Base-by-base conservation (phyloP, 768 basidiomycete species). In the Boletus speciosus region DNA sequence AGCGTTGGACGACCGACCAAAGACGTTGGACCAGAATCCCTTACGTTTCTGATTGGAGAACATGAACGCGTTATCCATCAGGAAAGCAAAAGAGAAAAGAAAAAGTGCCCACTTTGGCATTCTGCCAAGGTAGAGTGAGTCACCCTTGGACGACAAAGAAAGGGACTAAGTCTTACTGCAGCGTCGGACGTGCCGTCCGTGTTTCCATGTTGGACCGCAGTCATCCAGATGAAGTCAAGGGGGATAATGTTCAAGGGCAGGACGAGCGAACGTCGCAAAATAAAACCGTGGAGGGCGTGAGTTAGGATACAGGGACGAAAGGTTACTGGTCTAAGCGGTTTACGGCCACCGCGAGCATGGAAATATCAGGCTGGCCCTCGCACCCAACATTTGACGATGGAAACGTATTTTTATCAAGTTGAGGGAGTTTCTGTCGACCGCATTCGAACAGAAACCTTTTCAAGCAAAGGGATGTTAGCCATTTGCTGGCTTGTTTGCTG, bases 1-100 rank as follows among this genome's bases (percentile, higher is more conserved):
- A 29, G 29, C 8, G 8, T 45, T 36, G 32, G 52, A 52, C 23
- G 60, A 58, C 23, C 27, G 34, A 21, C 47, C 23, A 15, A 50
- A 39, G 38, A 55, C 1, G 25, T 47, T 62, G 41, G 61, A 47
- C 47, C n/a, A 59, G 21, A 62, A 59, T 5, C 61, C 57, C 34
- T 59, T 62, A 52, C 53, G 61, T 21, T 59, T 62, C 61, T 62
- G 46, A 10, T 32, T 0, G 29, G 8, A 31, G 44, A 4, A 46
- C 19, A 29, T 6, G 36, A 32, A 40, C 37, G 5, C 10, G 35
- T 49, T 1, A 21, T 21, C 9, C 4, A 1, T n/a, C 8, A 14
- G 19, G 15, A 16, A 16, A 21, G 15, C 27, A 42, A 47, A 10
- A 15, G 37, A 7, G 25, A 29, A 19, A 14, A 7, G 21, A 35